These are phyloP conservation scores for Cladosporium sp. DNA, from an alignment of 2,329 filamentous ascomycete species.

Conservation along the genomic window DNA sequence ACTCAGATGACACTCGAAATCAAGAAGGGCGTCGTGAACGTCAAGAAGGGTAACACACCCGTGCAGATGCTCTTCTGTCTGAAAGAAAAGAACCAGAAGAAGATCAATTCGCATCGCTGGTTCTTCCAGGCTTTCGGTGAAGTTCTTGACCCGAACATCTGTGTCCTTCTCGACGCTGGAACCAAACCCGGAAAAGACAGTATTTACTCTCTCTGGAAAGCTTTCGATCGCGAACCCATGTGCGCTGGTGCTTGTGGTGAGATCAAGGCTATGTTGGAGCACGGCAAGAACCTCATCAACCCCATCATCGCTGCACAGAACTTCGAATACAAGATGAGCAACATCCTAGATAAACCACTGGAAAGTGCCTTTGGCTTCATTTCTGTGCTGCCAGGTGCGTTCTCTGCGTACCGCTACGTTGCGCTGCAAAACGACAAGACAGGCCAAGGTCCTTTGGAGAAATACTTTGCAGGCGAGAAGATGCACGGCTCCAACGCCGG, in stretches of 20 bases:
- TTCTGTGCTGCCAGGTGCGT: slow-evolving; percentile 90
- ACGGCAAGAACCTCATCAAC: slow-evolving; percentile 84
- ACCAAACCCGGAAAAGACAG: slow-evolving; percentile 91
- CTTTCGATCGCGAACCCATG: slow-evolving; percentile 96
- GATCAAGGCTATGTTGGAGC: slow-evolving; percentile 95
- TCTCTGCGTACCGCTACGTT: slow-evolving; percentile 95
- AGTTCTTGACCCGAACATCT: slow-evolving; percentile 92
- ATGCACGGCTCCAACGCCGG: slow-evolving; percentile 90
- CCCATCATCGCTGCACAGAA: slow-evolving; percentile 95
- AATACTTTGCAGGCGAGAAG: slow-evolving; percentile 96
- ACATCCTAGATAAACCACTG: slow-evolving; percentile 95
- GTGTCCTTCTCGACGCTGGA: slow-evolving; percentile 91
- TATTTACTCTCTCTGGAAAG: slow-evolving; percentile 98
- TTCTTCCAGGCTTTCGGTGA: slow-evolving; percentile 97
- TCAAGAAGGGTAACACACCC: slow-evolving; percentile 79
- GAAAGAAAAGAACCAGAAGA: slow-evolving; percentile 99
- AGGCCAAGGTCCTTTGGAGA: slow-evolving; percentile 85
- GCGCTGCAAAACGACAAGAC: slow-evolving; percentile 97
- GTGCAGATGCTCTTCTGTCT: slow-evolving; percentile 97
- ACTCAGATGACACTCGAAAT: slow-evolving; percentile 82
- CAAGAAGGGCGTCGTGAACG: slow-evolving; percentile 81
- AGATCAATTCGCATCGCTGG: slow-evolving; percentile 99
- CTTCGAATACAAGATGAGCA: slow-evolving; percentile 99
- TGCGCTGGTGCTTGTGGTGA: slow-evolving; percentile 96
- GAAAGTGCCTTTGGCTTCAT: slow-evolving; percentile 99